Evolutionary conservation across 2,329 filamentous ascomycete species (phyloP).

Genomic region (Aspergillus proliferans): DNA sequence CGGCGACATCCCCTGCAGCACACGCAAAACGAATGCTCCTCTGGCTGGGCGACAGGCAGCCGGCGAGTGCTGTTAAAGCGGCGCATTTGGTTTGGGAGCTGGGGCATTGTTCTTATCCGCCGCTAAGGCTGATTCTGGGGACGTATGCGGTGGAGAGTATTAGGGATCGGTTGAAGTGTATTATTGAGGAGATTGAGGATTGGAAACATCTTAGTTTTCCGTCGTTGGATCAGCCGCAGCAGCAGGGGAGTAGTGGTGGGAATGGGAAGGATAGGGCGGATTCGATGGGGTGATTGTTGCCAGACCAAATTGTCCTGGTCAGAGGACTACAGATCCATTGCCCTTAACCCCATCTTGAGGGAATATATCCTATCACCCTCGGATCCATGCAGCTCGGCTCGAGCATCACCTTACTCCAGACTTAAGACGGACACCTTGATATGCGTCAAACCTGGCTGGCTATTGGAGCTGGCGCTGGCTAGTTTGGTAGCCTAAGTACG

Average conservation of each 20-base stretch:
- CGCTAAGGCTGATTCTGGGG: conserved; percentile 76
- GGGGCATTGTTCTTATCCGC: conserved; percentile 90
- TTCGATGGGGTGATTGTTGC: no score
- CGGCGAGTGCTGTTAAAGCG: conserved; percentile 85
- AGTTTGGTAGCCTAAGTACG: no score
- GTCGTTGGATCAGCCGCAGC: conserved; percentile 24
- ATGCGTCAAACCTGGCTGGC: no score
- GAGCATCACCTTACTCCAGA: no score
- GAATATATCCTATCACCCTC: no score
- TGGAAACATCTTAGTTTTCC: conserved; percentile 81
- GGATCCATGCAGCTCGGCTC: no score
- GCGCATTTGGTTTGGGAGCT: conserved; percentile 92
- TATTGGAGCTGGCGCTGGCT: no score
- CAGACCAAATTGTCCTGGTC: no score
- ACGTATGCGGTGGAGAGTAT: conserved; percentile 96
- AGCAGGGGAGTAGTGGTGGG: background rate
- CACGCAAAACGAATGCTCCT: conserved; percentile 89
- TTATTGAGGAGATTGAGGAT: conserved; percentile 91
- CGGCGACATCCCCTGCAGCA: conserved; percentile 71
- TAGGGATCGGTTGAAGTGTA: conserved; percentile 75
- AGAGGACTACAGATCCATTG: no score
- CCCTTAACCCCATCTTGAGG: no score
- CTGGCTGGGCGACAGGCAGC: conserved; percentile 89
- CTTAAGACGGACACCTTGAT: no score
- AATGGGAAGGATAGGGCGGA: background rate